A percentile compares a stretch with the other conserved stretches of the same genome.
Conservation (phyloP, 2,329 filamentous ascomycete genomes). For the Fusarium concolor region DNA sequence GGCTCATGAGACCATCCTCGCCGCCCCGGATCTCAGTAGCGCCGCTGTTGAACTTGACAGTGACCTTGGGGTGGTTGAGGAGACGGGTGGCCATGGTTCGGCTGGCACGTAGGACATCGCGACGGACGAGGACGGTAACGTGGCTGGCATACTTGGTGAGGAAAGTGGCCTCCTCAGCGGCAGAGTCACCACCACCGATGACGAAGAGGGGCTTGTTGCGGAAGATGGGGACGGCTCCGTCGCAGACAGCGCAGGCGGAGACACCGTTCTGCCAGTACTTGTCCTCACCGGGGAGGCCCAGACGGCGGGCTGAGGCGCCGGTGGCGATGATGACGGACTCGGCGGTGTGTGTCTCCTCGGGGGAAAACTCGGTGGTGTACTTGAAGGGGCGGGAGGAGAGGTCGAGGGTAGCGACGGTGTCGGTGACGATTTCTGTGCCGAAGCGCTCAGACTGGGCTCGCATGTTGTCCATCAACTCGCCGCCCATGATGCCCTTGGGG, state of each 20-base stretch:
- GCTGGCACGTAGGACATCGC: constrained; percentile 86
- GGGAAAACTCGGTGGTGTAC: constrained; percentile 90
- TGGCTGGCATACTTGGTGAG: constrained; percentile 97
- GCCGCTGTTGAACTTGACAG: constrained; percentile 85
- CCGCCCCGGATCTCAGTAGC: constrained; percentile 88
- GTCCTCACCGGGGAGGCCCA: constrained; percentile 88
- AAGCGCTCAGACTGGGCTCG: constrained; percentile 89
- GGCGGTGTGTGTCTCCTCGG: constrained; percentile 85
- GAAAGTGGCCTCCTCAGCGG: constrained; percentile 97
- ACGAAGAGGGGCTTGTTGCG: constrained; percentile 95
- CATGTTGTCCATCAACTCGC: constrained; percentile 96
- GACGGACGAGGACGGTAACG: constrained; percentile 92
- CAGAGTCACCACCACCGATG: constrained; percentile 95
- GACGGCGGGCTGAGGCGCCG: constrained; percentile 87
- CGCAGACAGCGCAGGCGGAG: constrained; percentile 95
- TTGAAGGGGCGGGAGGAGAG: constrained; percentile 87
- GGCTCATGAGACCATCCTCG: constrained; percentile 86
- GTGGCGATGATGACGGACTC: constrained; percentile 95
- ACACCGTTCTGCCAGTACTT: constrained; percentile 98
- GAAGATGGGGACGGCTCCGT: constrained; percentile 97
- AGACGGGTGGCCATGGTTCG: constrained; percentile 93
- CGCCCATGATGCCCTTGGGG: constrained; percentile 86
- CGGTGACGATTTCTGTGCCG: constrained; percentile 91
- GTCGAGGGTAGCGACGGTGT: constrained; percentile 92
- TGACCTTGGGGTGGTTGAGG: constrained; percentile 86